Base-by-base conservation (phyloP, 1,284 basidiomycete genomes). In the Leucoagaricus sp. region DNA sequence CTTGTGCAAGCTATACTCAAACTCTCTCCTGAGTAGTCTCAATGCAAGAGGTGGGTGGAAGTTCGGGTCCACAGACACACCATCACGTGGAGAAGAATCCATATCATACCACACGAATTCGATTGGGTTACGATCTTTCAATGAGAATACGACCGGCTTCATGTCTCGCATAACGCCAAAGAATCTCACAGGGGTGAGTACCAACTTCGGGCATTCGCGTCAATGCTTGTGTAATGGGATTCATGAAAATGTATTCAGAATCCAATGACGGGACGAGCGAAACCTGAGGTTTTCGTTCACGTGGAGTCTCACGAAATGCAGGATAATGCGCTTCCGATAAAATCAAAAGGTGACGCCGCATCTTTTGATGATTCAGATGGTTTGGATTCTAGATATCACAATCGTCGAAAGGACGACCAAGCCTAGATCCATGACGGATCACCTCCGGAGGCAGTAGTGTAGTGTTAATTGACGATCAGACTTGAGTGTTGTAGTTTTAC, bases 1-100 rank as follows among this genome's bases (percentile, higher is more conserved):
- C 5, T 67, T 79, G 0, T 67, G 72, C 55, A 78, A 78, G 61
- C 64, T 78, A 1, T 79, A 78, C 65, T 72, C 74, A 10, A 79
- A 77, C 62, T 73, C 72, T 12, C 64, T 78, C 19, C 68, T 78
- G 66, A 76, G 74, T 45, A 76, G 69, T 49, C 64, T 79, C 29
- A 78, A 79, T 55, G 67, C 73, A 15, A 67, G 75, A 13, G 62
- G 57, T 23, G 64, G 67, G 3, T 72, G 72, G 72, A 64, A 65
- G 36, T 59, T 25, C 33, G 44, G 19, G 1, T 17, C 33, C 23
- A 21, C 41, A 38, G 6, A 5, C 2, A 10, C 31, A 6, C 7
- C 15, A 2, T n/a, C n/a, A 33, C 29, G 8, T 10, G 29, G 9
- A 23, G 17, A 31, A 23, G 21, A 15, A 28, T 13, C 17, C 15